Evolutionary conservation across 2,329 filamentous ascomycete species (phyloP), one percentile per base, ranked within the genome.

Genomic region (Fusarium anthophilum): DNA sequence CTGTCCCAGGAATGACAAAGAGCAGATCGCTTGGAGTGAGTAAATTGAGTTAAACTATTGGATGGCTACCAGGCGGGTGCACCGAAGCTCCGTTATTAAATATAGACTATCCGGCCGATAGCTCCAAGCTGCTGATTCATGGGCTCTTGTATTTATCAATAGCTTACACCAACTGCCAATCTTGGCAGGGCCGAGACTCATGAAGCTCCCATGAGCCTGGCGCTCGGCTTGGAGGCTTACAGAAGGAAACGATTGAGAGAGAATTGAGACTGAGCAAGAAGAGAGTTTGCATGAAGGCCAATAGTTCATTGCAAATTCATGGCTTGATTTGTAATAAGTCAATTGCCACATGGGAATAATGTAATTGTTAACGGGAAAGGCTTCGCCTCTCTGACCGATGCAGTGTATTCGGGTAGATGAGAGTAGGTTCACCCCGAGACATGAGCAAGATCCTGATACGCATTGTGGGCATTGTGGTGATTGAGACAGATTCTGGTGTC

Each of bases 281-380:
- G n/a, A 63, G 50, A 58, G 35, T 56, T 73, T 60, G 8, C 47
- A 20, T 15, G 48, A 48, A 32, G 43, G 26, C 35, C 15, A 59
- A 32, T 45, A 47, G 14, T 55, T 18, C 24, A 18, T 53, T 48
- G 51, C 6, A n/a, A 57, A 17, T 12, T 37, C 15, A 35, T 47
- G 18, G 38, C 39, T 24, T 45, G 28, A 72, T 74, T 72, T 72
- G 71, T 47, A 48, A 73, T 60, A 62, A 68, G 62, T 43, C 28
- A 72, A 30, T 68, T 28, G 57, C 66, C 62, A 73, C 71, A 73
- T 48, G 45, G 30, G 24, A 48, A 67, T 57, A 71, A 74, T 45
- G 43, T 24, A 48, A 56, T 63, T 37, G 47, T 58, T 26, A 60
- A 63, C 44, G 56, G 48, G 56, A 26, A 41, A 50, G 26, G 39